Conservation (phyloP, 257 asterid species). For the Petunia secreta region DNA sequence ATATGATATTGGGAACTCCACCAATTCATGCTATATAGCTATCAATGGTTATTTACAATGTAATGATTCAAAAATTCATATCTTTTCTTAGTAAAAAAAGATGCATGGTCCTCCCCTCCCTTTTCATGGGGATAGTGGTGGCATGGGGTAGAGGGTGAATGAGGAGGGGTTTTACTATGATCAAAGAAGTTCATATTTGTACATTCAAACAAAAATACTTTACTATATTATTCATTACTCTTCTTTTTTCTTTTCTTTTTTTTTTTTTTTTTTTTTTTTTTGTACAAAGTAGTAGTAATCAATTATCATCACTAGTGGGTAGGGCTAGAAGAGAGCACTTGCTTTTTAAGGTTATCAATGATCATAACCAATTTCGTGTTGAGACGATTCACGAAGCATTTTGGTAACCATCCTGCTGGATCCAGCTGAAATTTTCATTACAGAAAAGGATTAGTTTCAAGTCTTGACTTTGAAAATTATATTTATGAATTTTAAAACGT, state of each 20-base stretch:
- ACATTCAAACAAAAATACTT: background rate
- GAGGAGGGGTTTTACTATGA: background rate
- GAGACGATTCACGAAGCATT: conserved; percentile 85
- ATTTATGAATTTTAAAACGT: background rate
- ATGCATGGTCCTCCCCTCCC: conserved; percentile 22
- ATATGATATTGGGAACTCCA: conserved; percentile 13
- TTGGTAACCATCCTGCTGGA: conserved; percentile 97
- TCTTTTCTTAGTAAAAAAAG: background rate
- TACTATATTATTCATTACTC: no score
- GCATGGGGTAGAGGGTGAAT: background rate
- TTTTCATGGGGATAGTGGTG: background rate
- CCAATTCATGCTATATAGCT: conserved; percentile 11
- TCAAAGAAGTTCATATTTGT: conserved; percentile 12
- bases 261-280: background rate
- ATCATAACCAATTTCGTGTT: conserved; percentile 89
- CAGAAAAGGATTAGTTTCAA: background rate
- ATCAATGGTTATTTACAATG: conserved; percentile 4
- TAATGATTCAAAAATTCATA: background rate
- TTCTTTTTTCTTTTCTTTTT: no score
- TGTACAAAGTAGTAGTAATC: conserved; percentile 39
- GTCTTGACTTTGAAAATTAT: background rate
- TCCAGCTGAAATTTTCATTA: conserved; percentile 60
- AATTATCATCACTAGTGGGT: conserved; percentile 37
- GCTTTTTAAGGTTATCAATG: conserved; percentile 85
- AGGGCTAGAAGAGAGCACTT: conserved; percentile 71